phyloP scores from a whole-genome alignment of 2,329 filamentous ascomycete species.

The Chaetoscypha palmicola region DNA sequence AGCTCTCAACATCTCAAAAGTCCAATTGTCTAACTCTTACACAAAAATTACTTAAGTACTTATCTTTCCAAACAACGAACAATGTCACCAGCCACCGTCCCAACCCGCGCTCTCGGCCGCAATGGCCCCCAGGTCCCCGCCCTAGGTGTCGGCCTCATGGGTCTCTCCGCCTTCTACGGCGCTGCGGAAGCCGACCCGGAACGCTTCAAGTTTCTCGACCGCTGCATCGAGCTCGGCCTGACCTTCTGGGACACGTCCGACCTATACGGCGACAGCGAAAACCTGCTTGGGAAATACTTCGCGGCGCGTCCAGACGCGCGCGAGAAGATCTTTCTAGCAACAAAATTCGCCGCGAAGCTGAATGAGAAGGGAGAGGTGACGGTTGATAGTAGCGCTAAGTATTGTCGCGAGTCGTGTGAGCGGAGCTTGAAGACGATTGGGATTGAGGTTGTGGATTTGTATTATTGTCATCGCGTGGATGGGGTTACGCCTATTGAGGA shows the following conservation, averaged over 20 bases:
- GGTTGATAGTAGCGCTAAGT: slow-evolving; percentile 35
- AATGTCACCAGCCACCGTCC: slow-evolving; percentile 7
- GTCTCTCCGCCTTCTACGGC: slow-evolving; percentile 30
- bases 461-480: slow-evolving; percentile 35
- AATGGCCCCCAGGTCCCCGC: slow-evolving; percentile 24
- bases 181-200: slow-evolving; percentile 30
- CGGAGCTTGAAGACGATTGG: slow-evolving; percentile 36
- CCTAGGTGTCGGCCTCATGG: slow-evolving; percentile 27
- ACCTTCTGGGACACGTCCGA: slow-evolving; percentile 34
- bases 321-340: slow-evolving; percentile 44
- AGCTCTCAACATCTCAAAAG: no score
- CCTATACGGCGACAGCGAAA: slow-evolving; percentile 41
- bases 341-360: slow-evolving; percentile 40
- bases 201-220: slow-evolving; percentile 35
- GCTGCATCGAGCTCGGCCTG: slow-evolving; percentile 34
- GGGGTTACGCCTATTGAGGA: slow-evolving; percentile 36
- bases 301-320: slow-evolving; percentile 37
- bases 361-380: neutral
- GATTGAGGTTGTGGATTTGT: slow-evolving; percentile 34
- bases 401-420: slow-evolving; percentile 36
- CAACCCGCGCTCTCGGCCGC: slow-evolving; percentile 21
- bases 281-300: slow-evolving; percentile 43
- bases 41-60: neutral
- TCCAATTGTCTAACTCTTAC: neutral
- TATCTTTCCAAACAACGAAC: neutral